Conservation (phyloP, 495 filamentous ascomycete genomes). For the Penicillium desertorum region DNA sequence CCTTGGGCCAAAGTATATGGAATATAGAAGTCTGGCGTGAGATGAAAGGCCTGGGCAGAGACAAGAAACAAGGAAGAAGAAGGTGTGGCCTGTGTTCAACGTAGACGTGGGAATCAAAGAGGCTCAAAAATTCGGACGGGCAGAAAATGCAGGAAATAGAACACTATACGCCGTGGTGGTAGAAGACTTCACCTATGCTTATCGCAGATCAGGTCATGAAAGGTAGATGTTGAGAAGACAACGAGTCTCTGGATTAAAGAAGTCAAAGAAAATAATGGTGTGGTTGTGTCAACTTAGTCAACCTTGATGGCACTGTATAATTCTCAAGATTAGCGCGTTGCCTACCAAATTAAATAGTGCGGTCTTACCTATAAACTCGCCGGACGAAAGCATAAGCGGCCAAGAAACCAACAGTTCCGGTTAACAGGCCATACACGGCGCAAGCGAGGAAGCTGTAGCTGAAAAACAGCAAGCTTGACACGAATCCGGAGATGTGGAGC, state of each 20-base stretch:
- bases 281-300: constrained; percentile 26
- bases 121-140: background rate
- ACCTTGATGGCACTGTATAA: constrained; percentile 41
- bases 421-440: constrained; percentile 77
- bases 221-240: constrained; percentile 15
- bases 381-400: constrained; percentile 86
- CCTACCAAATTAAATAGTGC: constrained; percentile 5
- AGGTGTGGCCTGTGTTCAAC: background rate
- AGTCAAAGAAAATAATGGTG: background rate
- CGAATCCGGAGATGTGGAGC: constrained; percentile 79
- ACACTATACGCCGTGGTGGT: constrained; percentile 30
- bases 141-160: constrained; percentile 19
- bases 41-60: background rate
- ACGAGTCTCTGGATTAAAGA: constrained; percentile 6
- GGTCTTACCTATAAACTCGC: constrained; percentile 76
- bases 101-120: constrained; percentile 1
- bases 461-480: constrained; percentile 83
- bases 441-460: constrained; percentile 80
- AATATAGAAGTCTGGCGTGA: background rate
- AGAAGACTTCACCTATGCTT: constrained; percentile 28
- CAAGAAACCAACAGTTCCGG: constrained; percentile 86
- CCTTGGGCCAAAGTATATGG: background rate
- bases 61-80: background rate
- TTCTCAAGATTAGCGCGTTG: background rate
- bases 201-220: constrained; percentile 23